Conservation (phyloP, 495 filamentous ascomycete genomes). For the Podospora australis region DNA sequence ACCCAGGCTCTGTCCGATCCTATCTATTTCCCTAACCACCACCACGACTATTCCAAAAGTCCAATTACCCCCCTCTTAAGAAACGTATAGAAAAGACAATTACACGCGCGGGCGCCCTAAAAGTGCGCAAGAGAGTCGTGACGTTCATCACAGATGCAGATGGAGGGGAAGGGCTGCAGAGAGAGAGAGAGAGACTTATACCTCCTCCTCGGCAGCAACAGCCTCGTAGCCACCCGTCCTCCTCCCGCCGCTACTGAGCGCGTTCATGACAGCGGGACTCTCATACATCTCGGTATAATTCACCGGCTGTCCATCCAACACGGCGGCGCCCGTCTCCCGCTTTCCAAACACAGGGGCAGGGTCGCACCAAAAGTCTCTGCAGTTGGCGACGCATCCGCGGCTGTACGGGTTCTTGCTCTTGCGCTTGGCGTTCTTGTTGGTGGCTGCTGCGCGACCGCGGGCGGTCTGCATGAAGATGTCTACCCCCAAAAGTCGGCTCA, state of each 20-base stretch:
- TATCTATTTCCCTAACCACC: no score
- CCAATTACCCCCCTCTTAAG: no score
- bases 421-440: conserved; percentile 37
- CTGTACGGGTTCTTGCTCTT: conserved; percentile 76
- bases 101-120: no score
- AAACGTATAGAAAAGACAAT: no score
- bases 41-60: no score
- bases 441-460: conserved; percentile 50
- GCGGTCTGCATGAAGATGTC: conserved; percentile 86
- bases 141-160: no score
- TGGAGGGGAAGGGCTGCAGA: neutral
- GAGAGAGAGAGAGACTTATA: neutral
- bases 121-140: no score
- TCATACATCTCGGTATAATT: conserved; percentile 92
- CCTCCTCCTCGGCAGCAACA: conserved; percentile 23
- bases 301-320: conserved; percentile 70
- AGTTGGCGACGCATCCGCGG: conserved; percentile 73
- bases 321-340: conserved; percentile 62
- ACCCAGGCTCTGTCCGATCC: no score
- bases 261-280: conserved; percentile 57
- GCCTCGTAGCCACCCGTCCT: conserved; percentile 39
- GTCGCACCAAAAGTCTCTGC: conserved; percentile 95
- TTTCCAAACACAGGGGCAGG: conserved; percentile 72
- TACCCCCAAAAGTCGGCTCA: conserved; percentile 77
- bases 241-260: conserved; percentile 22